Base-by-base conservation (phyloP, 129 eudicot genomes). In the Flaveria linearis region DNA sequence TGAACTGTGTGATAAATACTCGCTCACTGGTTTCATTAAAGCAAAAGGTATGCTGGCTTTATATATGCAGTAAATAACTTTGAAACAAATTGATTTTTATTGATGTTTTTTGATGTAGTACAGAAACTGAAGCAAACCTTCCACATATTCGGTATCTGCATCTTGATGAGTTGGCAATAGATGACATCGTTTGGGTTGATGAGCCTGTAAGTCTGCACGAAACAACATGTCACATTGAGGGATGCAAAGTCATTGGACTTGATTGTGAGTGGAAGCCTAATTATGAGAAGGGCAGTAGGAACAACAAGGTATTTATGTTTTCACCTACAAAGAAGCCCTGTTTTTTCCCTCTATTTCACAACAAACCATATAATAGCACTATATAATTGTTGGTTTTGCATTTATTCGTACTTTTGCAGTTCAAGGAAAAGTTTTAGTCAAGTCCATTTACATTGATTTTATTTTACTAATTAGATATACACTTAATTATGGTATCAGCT, bases 251-350 rank as follows among this genome's bases (percentile, higher is more conserved):
- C 67, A 80, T 95, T 63, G 99, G 99, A n/a, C 52, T 95, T 84
- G 99, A 95, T 85, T 91, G 96, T 86, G 99, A 95, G 78, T 95
- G 99, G 99, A 95, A 91, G 82, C 97, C 99, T 73, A 87, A 82
- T 72, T 95, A 86, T 82, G 89, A 64, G 51, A 95, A 87, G 80
- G 96, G 97, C 57, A 77, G 89, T 82, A 80, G 76, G 66, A 78
- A 84, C 42, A 94, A 82, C 85, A 92, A 89, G 97, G 99, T 95
- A 84, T 11, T 18, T 66, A 14, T 56, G 46, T 47, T 30, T 30
- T 9, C 15, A 47, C 36, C 57, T 68, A 15, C 41, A 9, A 33
- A 76, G 55, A 8, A 49, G 12, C 12, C 33, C 16, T 23, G 45
- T 23, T 16, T 67, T 62, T 67, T 76, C 25, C 64, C 64, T 14